A percentile compares a stretch with the other conserved stretches of the same genome.
Conservation (phyloP, 495 filamentous ascomycete species). For the Podospora conica region DNA sequence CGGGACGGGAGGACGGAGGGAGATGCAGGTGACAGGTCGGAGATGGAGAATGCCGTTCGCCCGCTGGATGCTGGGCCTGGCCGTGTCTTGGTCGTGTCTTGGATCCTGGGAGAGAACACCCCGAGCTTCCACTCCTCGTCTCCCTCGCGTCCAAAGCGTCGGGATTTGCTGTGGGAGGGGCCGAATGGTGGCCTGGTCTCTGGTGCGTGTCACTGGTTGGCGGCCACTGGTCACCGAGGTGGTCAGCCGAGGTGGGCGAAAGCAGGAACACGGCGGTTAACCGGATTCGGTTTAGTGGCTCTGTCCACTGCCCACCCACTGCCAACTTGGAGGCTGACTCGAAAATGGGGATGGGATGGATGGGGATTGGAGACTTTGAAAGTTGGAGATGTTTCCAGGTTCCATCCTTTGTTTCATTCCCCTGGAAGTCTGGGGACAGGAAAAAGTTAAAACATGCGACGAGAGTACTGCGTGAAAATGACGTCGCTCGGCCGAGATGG, state of each 20-base stretch:
- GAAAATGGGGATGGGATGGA: no score
- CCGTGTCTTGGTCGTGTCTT: neutral
- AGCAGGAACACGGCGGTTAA: neutral
- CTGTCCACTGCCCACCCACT: neutral
- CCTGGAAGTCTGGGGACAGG: neutral
- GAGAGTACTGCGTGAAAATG: neutral
- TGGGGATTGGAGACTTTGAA: no score
- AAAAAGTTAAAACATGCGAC: neutral
- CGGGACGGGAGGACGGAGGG: neutral
- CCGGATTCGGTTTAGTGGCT: neutral
- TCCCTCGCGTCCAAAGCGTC: constrained; percentile 19
- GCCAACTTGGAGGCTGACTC: neutral
- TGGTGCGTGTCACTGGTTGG: no score
- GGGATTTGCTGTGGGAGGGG: constrained; percentile 7
- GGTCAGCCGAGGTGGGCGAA: neutral
- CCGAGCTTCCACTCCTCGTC: neutral
- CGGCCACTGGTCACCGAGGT: neutral
- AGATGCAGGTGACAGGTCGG: neutral
- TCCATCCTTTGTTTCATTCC: neutral
- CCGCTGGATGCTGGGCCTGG: neutral
- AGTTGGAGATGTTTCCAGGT: neutral
- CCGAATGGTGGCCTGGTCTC: neutral
- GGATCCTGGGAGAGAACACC: neutral
- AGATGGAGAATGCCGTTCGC: constrained; percentile 26
- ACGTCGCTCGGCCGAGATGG: neutral